Evolutionary conservation across 1,284 basidiomycete genomes (phyloP).

Genomic region (Schizopora paradoxa): DNA sequence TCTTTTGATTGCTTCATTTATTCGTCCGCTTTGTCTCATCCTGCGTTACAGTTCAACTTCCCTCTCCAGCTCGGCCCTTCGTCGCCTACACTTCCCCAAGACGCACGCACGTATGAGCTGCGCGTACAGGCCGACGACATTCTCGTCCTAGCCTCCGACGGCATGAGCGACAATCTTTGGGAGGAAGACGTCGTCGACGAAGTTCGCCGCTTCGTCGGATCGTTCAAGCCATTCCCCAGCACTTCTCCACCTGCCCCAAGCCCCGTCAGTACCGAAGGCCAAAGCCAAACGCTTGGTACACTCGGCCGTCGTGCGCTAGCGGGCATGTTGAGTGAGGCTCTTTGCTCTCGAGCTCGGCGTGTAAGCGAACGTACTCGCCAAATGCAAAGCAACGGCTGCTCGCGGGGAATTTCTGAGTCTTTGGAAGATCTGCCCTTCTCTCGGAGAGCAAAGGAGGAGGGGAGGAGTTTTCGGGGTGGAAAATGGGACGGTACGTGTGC

Average conservation of each 20-base stretch:
- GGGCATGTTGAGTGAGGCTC: conserved; percentile 62
- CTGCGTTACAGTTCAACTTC: conserved; percentile 72
- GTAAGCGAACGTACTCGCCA: conserved; percentile 44
- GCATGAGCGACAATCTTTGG: conserved; percentile 91
- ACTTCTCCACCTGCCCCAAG: conserved; percentile 3
- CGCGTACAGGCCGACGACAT: conserved; percentile 85
- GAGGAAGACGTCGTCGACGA: conserved; percentile 93
- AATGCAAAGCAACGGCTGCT: conserved; percentile 17
- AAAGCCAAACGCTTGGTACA: conserved; percentile 22
- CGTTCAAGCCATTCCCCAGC: conserved; percentile 35
- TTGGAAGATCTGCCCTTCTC: conserved; percentile 62
- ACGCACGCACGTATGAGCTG: conserved; percentile 72
- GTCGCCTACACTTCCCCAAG: conserved; percentile 60
- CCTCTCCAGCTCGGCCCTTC: conserved; percentile 85
- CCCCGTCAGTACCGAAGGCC: conserved; percentile 4
- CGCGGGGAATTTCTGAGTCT: conserved; percentile 15
- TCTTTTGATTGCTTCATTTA: conserved; percentile 21
- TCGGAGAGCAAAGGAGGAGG: conserved; percentile 57
- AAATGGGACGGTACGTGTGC: conserved; percentile 65
- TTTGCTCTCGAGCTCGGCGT: conserved; percentile 62
- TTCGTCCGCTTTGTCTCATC: conserved; percentile 7
- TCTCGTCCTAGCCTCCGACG: conserved; percentile 86
- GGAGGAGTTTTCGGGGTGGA: conserved; percentile 60
- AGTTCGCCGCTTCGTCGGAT: conserved; percentile 61
- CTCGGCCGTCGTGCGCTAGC: conserved; percentile 53